These are phyloP conservation scores for Fusarium foetens DNA, from an alignment of 2,329 filamentous ascomycete genomes.

Conservation along the genomic window DNA sequence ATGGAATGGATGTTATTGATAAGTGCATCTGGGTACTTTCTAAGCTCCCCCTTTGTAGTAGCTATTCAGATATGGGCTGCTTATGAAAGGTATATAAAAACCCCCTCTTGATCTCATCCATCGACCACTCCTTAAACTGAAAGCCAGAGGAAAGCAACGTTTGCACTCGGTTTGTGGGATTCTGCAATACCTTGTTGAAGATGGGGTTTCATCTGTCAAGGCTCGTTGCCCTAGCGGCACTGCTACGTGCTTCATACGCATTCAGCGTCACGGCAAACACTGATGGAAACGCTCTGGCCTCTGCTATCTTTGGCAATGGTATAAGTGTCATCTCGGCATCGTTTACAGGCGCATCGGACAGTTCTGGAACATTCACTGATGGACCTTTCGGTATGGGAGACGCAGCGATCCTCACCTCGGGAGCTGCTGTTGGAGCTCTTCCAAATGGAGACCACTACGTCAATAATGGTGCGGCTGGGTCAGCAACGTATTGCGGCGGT, in stretches of 20 bases:
- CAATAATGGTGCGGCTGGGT: neutral
- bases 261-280: neutral
- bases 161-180: neutral
- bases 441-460: neutral
- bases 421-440: neutral
- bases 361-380: neutral
- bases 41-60: neutral
- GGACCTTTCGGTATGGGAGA: neutral
- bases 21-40: neutral
- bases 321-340: neutral
- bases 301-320: neutral
- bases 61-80: neutral
- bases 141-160: neutral
- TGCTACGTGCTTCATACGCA: neutral
- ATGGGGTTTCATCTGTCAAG: neutral
- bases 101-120: neutral
- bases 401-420: neutral
- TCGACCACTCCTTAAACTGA: neutral
- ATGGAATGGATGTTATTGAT: neutral
- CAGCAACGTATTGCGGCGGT: neutral
- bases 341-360: neutral
- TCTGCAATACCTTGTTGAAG: neutral
- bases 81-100: neutral
- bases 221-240: neutral
- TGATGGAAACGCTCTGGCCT: neutral